phyloP scores from a whole-genome alignment of 2,329 filamentous ascomycete species.

The Botrytis porri region DNA sequence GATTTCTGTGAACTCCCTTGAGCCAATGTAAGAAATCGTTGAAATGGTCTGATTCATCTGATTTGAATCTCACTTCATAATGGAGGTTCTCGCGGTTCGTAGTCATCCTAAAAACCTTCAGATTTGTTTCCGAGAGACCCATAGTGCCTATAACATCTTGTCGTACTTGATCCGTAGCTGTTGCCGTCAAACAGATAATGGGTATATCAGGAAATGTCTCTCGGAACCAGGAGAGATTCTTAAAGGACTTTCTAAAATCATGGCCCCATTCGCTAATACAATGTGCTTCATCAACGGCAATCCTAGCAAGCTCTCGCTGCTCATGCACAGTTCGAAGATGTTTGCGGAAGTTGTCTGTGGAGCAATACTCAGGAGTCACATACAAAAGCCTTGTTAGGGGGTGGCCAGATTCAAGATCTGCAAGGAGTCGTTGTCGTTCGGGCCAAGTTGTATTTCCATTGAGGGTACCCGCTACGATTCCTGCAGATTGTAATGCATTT shows the following conservation, averaged over 20 bases:
- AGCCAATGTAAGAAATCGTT: conserved; percentile 76
- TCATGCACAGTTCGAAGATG: conserved; percentile 69
- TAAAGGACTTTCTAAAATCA: conserved; percentile 92
- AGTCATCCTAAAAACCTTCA: conserved; percentile 78
- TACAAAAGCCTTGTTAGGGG: conserved; percentile 82
- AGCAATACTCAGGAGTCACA: conserved; percentile 88
- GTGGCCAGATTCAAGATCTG: conserved; percentile 83
- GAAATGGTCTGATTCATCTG: conserved; percentile 69
- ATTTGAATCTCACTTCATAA: conserved; percentile 82
- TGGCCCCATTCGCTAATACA: conserved; percentile 99
- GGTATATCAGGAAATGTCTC: conserved; percentile 78
- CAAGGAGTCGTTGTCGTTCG: conserved; percentile 67
- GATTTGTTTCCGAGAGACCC: conserved; percentile 58
- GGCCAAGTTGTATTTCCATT: conserved; percentile 73
- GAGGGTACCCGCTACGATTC: conserved; percentile 78
- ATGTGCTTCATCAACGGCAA: conserved; percentile 92
- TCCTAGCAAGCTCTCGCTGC: conserved; percentile 79
- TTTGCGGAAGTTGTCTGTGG: conserved; percentile 71
- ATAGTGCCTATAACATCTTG: conserved; percentile 79
- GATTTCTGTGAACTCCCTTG: conserved; percentile 65
- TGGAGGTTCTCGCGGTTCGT: conserved; percentile 84
- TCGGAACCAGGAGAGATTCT: conserved; percentile 82
- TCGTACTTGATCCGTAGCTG: conserved; percentile 76
- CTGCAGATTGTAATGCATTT: conserved; percentile 68
- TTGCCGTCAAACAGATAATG: conserved; percentile 90